These are phyloP conservation scores for Mycena sanguinolenta DNA, from an alignment of 768 basidiomycete genomes.

Conservation along the genomic window DNA sequence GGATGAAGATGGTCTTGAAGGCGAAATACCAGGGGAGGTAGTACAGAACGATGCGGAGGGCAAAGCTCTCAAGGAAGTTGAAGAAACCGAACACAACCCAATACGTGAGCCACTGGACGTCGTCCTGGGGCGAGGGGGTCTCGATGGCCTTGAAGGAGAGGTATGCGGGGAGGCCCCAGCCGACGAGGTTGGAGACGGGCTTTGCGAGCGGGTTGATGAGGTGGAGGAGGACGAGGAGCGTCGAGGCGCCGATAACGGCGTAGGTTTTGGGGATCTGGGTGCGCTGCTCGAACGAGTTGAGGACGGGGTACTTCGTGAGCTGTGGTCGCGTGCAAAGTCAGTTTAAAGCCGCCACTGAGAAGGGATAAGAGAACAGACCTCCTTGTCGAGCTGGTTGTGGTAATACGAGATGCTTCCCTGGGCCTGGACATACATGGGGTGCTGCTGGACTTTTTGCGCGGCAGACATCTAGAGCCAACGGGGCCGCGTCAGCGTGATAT, in stretches of 20 bases:
- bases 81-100: constrained; percentile 96
- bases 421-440: constrained; percentile 88
- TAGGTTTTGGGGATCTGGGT: constrained; percentile 96
- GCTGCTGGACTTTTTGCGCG: constrained; percentile 86
- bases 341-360: constrained; percentile 16
- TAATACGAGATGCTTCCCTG: constrained; percentile 88
- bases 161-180: constrained; percentile 95
- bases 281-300: constrained; percentile 88
- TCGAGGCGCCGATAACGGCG: constrained; percentile 79
- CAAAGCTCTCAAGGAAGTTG: constrained; percentile 92
- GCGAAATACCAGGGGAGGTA: constrained; percentile 96
- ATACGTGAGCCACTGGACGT: constrained; percentile 97
- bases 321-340: constrained; percentile 44
- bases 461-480: constrained; percentile 74
- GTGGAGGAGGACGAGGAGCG: constrained; percentile 80
- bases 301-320: constrained; percentile 89
- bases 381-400: constrained; percentile 93
- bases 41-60: constrained; percentile 86
- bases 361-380: constrained; percentile 66
- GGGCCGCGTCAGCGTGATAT: constrained; percentile 14
- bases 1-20: constrained; percentile 90
- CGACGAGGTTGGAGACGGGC: constrained; percentile 94
- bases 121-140: constrained; percentile 82
- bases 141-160: constrained; percentile 97
- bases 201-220: constrained; percentile 92